These are phyloP conservation scores for Neonectria hederae DNA, from an alignment of 2,329 filamentous ascomycete species.

Conservation along the genomic window DNA sequence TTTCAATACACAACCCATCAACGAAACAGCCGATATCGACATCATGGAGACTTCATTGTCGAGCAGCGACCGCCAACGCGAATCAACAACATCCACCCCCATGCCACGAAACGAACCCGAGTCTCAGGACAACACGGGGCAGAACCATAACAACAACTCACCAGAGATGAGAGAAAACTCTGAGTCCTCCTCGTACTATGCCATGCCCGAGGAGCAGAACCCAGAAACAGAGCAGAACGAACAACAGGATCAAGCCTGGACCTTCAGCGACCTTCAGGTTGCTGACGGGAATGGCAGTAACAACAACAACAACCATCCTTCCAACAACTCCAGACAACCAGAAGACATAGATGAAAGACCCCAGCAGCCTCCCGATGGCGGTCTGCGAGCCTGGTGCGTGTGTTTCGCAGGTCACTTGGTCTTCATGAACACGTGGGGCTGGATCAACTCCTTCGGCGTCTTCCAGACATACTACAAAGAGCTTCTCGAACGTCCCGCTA, in stretches of 20 bases:
- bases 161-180: no score
- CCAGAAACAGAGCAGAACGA: neutral
- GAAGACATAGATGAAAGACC: neutral
- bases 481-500: conserved; percentile 51
- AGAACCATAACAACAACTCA: neutral
- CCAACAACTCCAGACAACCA: neutral
- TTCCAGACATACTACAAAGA: conserved; percentile 64
- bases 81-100: neutral
- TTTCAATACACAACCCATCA: neutral
- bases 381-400: conserved; percentile 55
- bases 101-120: neutral
- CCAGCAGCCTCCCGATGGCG: conserved; percentile 61
- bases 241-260: neutral
- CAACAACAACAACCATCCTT: neutral
- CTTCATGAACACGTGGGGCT: conserved; percentile 63
- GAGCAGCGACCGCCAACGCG: neutral
- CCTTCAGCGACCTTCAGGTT: no score
- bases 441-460: conserved; percentile 65
- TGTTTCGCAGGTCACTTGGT: conserved; percentile 51
- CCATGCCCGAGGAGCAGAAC: neutral
- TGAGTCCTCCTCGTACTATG: no score
- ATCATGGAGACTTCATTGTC: neutral
- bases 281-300: neutral
- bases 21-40: neutral
- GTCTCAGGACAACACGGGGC: neutral